These are phyloP conservation scores for Meira nashicola DNA, from an alignment of 1,284 basidiomycete genomes.

Conservation along the genomic window DNA sequence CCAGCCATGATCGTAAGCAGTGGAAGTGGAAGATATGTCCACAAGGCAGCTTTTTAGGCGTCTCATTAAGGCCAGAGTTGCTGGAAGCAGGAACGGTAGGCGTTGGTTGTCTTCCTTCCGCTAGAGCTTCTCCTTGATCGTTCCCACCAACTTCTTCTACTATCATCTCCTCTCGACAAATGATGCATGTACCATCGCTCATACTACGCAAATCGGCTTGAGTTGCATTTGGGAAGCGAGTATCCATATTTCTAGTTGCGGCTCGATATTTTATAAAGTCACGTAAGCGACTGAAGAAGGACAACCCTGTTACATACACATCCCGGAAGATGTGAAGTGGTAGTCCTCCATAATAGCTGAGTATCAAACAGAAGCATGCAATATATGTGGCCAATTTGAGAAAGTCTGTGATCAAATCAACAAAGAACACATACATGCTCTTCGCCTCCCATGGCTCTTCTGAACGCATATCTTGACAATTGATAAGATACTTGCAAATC, in stretches of 20 bases:
- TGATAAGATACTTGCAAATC: slow-evolving; percentile 79
- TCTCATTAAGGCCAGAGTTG: slow-evolving; percentile 63
- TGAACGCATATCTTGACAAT: slow-evolving; percentile 65
- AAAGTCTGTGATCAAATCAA: slow-evolving; percentile 90
- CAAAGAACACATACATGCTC: slow-evolving; percentile 92
- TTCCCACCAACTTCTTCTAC: slow-evolving; percentile 15
- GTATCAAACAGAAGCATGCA: slow-evolving; percentile 76
- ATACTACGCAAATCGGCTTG: slow-evolving; percentile 70
- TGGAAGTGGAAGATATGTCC: slow-evolving; percentile 98
- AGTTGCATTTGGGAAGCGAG: slow-evolving; percentile 89
- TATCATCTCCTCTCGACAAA: slow-evolving; percentile 94
- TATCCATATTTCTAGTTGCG: slow-evolving; percentile 94
- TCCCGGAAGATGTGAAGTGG: slow-evolving; percentile 94
- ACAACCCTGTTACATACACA: slow-evolving; percentile 88
- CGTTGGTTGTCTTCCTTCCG: background rate
- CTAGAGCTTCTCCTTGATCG: background rate
- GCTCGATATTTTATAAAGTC: slow-evolving; percentile 84
- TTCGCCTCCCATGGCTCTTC: slow-evolving; percentile 78
- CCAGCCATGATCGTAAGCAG: slow-evolving; percentile 93
- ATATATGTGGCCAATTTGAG: slow-evolving; percentile 87
- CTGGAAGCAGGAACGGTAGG: background rate
- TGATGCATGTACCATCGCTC: slow-evolving; percentile 91
- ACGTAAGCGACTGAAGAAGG: slow-evolving; percentile 77
- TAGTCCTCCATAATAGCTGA: slow-evolving; percentile 88
- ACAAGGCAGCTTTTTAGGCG: slow-evolving; percentile 91